These are phyloP conservation scores for Cystobasidium pallidum DNA, from an alignment of 1,284 basidiomycete species.

Conservation along the genomic window DNA sequence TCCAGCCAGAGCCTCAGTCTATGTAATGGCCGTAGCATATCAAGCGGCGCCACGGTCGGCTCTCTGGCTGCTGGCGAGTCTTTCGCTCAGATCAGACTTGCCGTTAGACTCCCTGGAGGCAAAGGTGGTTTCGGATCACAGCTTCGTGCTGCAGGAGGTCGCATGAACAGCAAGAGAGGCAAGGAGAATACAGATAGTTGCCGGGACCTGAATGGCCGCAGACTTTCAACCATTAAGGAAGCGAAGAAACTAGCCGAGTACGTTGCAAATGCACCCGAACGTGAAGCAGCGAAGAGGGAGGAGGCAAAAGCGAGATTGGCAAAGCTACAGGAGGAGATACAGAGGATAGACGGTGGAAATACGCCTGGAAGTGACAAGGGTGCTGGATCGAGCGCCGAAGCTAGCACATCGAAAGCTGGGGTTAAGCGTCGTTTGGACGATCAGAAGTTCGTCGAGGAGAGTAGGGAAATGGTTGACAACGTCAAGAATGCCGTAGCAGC, in stretches of 20 bases:
- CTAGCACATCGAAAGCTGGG: slow-evolving; percentile 59
- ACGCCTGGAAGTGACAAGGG: slow-evolving; percentile 11
- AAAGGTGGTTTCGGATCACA: slow-evolving; percentile 98
- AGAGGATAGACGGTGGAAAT: slow-evolving; percentile 56
- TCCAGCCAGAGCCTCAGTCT: slow-evolving; percentile 61
- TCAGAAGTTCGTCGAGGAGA: slow-evolving; percentile 88
- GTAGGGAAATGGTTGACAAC: slow-evolving; percentile 84
- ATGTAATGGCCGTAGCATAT: slow-evolving; percentile 43
- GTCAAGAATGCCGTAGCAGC: slow-evolving; percentile 87
- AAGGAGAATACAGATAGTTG: slow-evolving; percentile 89
- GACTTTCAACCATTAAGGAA: slow-evolving; percentile 92
- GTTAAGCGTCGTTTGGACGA: slow-evolving; percentile 91
- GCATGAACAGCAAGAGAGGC: slow-evolving; percentile 90
- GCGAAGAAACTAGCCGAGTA: slow-evolving; percentile 92
- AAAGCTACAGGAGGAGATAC: slow-evolving; percentile 54
- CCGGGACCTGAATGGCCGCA: slow-evolving; percentile 84
- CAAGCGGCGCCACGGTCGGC: slow-evolving; percentile 14
- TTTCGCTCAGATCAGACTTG: slow-evolving; percentile 53
- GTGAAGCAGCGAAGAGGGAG: slow-evolving; percentile 69
- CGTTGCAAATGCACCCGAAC: slow-evolving; percentile 79
- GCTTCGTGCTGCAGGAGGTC: slow-evolving; percentile 91
- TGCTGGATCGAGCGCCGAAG: slow-evolving; percentile 53
- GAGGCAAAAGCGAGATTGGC: slow-evolving; percentile 47
- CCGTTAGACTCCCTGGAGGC: slow-evolving; percentile 71
- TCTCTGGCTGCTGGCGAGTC: slow-evolving; percentile 16